Conservation (phyloP, 2,329 filamentous ascomycete genomes). For the Penicillium sp. region DNA sequence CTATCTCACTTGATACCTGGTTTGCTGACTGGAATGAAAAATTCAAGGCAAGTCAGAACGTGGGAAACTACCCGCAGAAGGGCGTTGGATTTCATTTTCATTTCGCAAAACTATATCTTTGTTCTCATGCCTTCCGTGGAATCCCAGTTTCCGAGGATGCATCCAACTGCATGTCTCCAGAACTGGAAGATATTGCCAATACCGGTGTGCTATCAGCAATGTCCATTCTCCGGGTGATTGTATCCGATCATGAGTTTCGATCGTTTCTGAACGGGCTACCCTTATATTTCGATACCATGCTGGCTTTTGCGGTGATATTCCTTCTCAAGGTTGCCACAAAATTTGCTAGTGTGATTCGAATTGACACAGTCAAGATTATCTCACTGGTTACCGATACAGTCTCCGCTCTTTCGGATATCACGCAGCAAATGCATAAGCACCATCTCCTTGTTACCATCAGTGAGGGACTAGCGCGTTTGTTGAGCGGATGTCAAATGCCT, state of each 20-base stretch:
- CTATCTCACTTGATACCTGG: constrained; percentile 23
- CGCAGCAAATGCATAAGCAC: constrained; percentile 28
- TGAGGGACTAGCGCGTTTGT: constrained; percentile 27
- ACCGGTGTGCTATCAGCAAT: constrained; percentile 38
- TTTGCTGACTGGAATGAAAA: constrained; percentile 23
- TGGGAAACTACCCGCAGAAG: constrained; percentile 49
- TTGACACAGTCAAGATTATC: constrained; percentile 29
- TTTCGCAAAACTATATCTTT: constrained; percentile 50
- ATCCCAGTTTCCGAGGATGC: constrained; percentile 5
- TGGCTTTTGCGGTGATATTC: constrained; percentile 44
- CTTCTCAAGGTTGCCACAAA: constrained; percentile 42
- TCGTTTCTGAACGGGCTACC: constrained; percentile 38
- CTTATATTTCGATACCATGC: constrained; percentile 43
- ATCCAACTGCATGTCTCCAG: constrained; percentile 25
- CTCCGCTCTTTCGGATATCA: constrained; percentile 22
- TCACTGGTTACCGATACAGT: constrained; percentile 25
- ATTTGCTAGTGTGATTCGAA: constrained; percentile 25
- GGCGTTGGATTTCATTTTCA: constrained; percentile 49
- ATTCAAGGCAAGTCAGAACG: constrained; percentile 35
- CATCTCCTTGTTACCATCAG: constrained; percentile 31
- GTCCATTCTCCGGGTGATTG: constrained; percentile 36
- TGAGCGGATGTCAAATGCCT: constrained; percentile 22
- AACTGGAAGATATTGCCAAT: constrained; percentile 41
- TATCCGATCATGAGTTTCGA: constrained; percentile 38
- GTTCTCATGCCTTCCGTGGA: constrained; percentile 48